Base-by-base conservation (phyloP, 108 stramenopile species). In the Cyclotella baltica region DNA sequence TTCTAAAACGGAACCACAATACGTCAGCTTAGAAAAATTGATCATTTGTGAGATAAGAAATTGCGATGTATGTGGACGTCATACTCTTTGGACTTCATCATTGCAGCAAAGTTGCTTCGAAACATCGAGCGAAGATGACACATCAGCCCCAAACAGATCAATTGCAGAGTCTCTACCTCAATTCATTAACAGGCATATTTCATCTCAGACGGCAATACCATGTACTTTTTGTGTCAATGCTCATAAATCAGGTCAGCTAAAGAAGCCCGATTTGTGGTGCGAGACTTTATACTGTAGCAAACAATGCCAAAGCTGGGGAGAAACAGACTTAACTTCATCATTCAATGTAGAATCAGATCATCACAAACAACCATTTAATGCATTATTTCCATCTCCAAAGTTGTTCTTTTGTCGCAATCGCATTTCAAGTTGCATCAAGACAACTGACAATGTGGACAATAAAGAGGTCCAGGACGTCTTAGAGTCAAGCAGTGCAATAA, bases 401-500 rank as follows among this genome's bases (percentile, higher is more conserved):
- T 47, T 72, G 28, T 83, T 76, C 62, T 83, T 83, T 64, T 83
- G 81, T 72, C 70, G 58, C 6, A 83, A 76, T 76, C 81, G 81
- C 36, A 29, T 80, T 37, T 59, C 67, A 19, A 53, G 37, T 36
- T 0, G 64, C 2, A 18, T 38, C 19, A 36, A 37, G 18, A 9
- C 15, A 30, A 56, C n/a, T 35, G 37, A 70, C 9, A 29, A 48
- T 23, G 51, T 64, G 35, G 19, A 34, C 35, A 35, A 1, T 33
- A 61, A 55, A 40, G 35, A 68, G 35, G 35, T 61, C 0, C 23
- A 70, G 6, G 81, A 83, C 31, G 37, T 69, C 19, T 1, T 53
- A 2, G 47, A 59, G 13, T 76, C 70, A 25, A 20, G 72, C 30
- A 47, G 27, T 36, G 43, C 63, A 3, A 59, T 83, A n/a, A 74